Conservation (phyloP, 306 rosid genomes). For the Gastrolobium bilobum region DNA sequence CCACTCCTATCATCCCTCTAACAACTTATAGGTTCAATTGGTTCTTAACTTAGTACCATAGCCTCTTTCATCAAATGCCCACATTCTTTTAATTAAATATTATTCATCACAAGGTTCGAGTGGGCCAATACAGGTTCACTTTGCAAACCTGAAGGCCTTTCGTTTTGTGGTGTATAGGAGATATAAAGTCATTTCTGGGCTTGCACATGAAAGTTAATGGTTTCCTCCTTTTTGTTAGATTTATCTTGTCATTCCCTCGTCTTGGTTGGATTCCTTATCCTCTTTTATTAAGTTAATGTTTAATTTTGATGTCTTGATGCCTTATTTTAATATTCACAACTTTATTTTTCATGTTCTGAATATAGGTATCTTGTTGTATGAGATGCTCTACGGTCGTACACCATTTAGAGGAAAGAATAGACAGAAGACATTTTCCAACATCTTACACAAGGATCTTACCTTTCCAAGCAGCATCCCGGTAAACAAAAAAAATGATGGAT, state of each 20-base stretch:
- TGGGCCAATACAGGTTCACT: neutral
- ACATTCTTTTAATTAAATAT: neutral
- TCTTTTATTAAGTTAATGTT: constrained; percentile 9
- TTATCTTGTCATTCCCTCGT: neutral
- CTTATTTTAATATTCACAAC: constrained; percentile 20
- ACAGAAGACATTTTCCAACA: constrained; percentile 86
- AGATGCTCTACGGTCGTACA: constrained; percentile 96
- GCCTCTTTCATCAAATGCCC: neutral
- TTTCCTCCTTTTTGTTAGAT: neutral
- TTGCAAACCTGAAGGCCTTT: neutral
- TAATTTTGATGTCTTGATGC: neutral
- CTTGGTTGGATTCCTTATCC: neutral
- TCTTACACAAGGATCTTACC: constrained; percentile 93
- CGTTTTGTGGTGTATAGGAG: neutral
- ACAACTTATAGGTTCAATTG: neutral
- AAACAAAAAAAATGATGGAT: constrained; percentile 33
- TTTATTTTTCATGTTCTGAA: constrained; percentile 40
- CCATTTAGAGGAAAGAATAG: constrained; percentile 96
- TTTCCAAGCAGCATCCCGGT: constrained; percentile 94
- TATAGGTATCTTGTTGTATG: constrained; percentile 90
- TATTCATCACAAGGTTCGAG: neutral
- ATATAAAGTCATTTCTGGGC: neutral
- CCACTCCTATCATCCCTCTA: neutral
- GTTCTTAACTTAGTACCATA: neutral
- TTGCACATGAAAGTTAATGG: neutral